A percentile compares a stretch with the other conserved stretches of the same genome.
These are phyloP conservation scores for Suhomyces bokatorum DNA, from an alignment of 1,139 yeast species.

Conservation along the genomic window DNA sequence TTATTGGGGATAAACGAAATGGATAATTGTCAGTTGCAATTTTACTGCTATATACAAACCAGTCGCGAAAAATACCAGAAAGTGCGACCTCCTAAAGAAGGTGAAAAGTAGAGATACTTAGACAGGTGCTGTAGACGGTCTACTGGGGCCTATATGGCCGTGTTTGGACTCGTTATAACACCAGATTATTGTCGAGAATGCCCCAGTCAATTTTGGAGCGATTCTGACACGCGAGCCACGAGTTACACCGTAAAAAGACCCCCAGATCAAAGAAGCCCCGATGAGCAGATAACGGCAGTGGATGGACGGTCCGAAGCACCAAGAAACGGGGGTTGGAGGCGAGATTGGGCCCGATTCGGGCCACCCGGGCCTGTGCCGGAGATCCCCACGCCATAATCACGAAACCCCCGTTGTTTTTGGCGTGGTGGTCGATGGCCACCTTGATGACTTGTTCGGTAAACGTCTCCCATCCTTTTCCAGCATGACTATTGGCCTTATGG, in stretches of 20 bases:
- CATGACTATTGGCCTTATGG: slow-evolving; percentile 90
- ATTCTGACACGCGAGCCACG: slow-evolving; percentile 61
- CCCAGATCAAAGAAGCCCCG: slow-evolving; percentile 76
- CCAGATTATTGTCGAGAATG: slow-evolving; percentile 15
- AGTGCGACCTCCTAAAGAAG: neutral
- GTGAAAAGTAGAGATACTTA: too few relatives aligned
- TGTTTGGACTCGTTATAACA: slow-evolving; percentile 2
- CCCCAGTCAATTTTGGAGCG: slow-evolving; percentile 67
- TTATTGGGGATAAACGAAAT: neutral
- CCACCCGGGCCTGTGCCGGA: slow-evolving; percentile 80
- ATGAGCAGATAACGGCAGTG: slow-evolving; percentile 89
- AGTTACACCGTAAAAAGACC: slow-evolving; percentile 72
- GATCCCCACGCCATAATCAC: slow-evolving; percentile 93
- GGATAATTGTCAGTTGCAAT: neutral
- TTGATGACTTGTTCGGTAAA: slow-evolving; percentile 76
- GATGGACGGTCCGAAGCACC: slow-evolving; percentile 80
- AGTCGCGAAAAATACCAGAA: neutral
- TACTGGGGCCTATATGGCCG: neutral
- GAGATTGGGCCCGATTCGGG: slow-evolving; percentile 35
- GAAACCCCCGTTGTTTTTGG: slow-evolving; percentile 43
- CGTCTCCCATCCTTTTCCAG: slow-evolving; percentile 89
- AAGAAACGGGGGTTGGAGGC: slow-evolving; percentile 31
- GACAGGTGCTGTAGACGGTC: neutral
- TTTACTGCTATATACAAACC: neutral
- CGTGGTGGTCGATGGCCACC: slow-evolving; percentile 41